phyloP scores from a whole-genome alignment of 306 rosid genomes.

The Dicorynia guianensis region DNA sequence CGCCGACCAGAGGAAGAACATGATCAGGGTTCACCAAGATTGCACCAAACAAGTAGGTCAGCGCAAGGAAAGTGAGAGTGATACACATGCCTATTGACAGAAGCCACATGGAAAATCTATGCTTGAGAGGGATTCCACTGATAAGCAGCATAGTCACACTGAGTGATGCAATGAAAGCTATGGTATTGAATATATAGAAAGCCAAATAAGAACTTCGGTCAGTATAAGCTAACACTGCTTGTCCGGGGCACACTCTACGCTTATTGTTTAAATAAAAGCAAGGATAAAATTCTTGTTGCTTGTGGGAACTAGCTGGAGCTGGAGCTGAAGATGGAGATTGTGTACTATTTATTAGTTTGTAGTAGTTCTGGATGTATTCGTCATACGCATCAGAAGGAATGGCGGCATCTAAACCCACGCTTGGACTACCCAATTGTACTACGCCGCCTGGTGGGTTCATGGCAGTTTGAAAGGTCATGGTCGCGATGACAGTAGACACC shows the following conservation, averaged over 20 bases:
- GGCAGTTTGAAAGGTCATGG: not conserved
- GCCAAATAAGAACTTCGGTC: no score
- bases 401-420: not conserved
- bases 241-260: not conserved
- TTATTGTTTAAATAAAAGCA: no score
- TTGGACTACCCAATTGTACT: not conserved
- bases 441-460: not conserved
- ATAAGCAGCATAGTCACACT: not conserved
- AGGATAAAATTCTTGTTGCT: no score
- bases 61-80: not conserved
- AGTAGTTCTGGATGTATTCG: no score
- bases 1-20: no score
- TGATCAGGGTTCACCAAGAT: rapidly evolving
- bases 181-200: not conserved
- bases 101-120: not conserved
- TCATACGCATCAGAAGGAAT: no score
- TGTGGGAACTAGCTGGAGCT: no score
- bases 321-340: no score
- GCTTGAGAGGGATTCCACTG: not conserved
- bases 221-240: not conserved
- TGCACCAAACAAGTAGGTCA: not conserved
- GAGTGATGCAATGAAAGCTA: not conserved
- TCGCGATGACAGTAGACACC: not conserved
- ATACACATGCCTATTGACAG: not conserved
- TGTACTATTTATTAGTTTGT: no score